phyloP scores from a whole-genome alignment of 495 filamentous ascomycete species.

The Aspergillus nanangensis region DNA sequence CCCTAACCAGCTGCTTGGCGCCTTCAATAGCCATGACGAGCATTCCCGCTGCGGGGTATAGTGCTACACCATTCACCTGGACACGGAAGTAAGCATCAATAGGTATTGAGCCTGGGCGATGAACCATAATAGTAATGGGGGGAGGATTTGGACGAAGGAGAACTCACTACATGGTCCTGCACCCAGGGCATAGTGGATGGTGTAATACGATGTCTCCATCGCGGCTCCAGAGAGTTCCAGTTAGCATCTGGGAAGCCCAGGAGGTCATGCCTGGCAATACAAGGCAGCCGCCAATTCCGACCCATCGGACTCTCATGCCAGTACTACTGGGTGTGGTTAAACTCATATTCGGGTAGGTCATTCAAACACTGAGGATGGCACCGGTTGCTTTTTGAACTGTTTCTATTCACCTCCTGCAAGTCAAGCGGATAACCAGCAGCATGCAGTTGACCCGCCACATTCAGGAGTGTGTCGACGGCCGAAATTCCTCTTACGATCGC shows the following conservation, averaged over 20 bases:
- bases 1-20: slow-evolving; percentile 16
- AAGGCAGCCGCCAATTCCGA: neutral
- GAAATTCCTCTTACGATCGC: no score
- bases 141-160: no score
- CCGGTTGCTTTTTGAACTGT: no score
- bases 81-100: neutral
- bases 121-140: no score
- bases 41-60: slow-evolving; percentile 35
- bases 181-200: slow-evolving; percentile 32
- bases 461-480: slow-evolving; percentile 6
- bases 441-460: slow-evolving; percentile 20
- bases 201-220: slow-evolving; percentile 26
- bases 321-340: slow-evolving; percentile 29
- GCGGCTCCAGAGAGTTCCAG: slow-evolving; percentile 10
- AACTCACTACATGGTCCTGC: slow-evolving; percentile 29
- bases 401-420: neutral
- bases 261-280: slow-evolving; percentile 13
- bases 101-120: no score
- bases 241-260: slow-evolving; percentile 17
- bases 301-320: slow-evolving; percentile 10
- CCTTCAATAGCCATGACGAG: slow-evolving; percentile 38
- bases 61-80: slow-evolving; percentile 14
- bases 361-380: no score
- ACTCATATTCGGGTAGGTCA: slow-evolving; percentile 42
- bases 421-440: slow-evolving; percentile 22